Evolutionary conservation across 805 yeast species (phyloP).

Genomic region (Yarrowia phangngaensis): DNA sequence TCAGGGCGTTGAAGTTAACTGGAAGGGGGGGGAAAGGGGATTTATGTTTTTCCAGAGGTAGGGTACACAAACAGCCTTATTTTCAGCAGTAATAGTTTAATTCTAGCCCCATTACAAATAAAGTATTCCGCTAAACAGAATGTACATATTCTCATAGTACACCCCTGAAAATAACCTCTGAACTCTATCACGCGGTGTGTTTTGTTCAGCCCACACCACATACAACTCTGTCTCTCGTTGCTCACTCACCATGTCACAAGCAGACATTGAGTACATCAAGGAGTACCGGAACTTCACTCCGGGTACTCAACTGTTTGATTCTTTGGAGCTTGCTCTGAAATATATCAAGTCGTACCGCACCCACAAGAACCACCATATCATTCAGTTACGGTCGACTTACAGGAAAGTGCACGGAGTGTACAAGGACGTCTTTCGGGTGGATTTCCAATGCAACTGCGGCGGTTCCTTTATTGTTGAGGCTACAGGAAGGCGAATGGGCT

Average conservation of each 20-base stretch:
- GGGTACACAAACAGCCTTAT: too few relatives aligned
- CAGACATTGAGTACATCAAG: slow-evolving; percentile 26
- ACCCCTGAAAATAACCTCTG: slow-evolving; percentile 25
- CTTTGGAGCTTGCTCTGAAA: slow-evolving; percentile 16
- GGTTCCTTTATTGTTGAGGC: slow-evolving; percentile 21
- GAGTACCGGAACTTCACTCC: slow-evolving; percentile 24
- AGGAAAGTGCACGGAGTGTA: slow-evolving; percentile 24
- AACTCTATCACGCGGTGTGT: slow-evolving; percentile 26
- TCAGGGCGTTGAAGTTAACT: too few relatives aligned
- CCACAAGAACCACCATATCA: slow-evolving; percentile 24
- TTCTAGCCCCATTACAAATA: too few relatives aligned
- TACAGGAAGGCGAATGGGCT: slow-evolving; percentile 17
- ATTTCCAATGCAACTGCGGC: slow-evolving; percentile 26
- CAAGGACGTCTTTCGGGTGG: slow-evolving; percentile 26
- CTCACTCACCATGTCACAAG: slow-evolving; percentile 15
- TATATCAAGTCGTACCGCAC: slow-evolving; percentile 22
- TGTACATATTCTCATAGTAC: background rate
- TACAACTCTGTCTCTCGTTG: background rate
- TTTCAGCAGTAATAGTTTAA: too few relatives aligned
- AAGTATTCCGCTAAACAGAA: slow-evolving; percentile 7
- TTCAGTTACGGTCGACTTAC: slow-evolving; percentile 25
- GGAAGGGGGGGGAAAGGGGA: too few relatives aligned
- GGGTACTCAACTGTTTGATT: slow-evolving; percentile 15
- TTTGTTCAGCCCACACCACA: slow-evolving; percentile 19
- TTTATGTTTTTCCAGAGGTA: too few relatives aligned